Evolutionary conservation across 805 yeast species (phyloP).

Genomic region (Debaryomyces tyrocola): DNA sequence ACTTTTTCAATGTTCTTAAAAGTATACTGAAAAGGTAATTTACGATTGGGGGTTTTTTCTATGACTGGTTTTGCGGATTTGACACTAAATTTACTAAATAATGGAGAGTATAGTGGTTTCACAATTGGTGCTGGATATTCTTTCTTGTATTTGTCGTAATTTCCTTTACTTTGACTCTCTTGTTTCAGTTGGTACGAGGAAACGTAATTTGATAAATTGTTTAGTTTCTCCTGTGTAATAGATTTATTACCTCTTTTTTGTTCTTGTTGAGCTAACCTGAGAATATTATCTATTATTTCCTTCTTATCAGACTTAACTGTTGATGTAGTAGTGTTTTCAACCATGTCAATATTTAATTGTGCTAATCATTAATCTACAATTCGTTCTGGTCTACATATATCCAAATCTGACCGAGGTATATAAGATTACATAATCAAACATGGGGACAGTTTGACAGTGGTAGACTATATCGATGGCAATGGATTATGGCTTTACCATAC

Average conservation of each 20-base stretch:
- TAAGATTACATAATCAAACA: neutral
- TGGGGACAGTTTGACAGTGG: no score
- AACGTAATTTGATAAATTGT: slow-evolving; percentile 28
- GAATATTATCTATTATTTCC: slow-evolving; percentile 26
- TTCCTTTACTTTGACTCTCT: slow-evolving; percentile 4
- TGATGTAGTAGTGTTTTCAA: neutral
- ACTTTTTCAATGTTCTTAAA: slow-evolving; percentile 30
- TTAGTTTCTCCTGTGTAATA: slow-evolving; percentile 37
- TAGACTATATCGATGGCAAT: no score
- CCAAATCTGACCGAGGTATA: slow-evolving; percentile 1
- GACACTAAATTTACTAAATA: slow-evolving; percentile 29
- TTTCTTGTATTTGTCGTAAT: neutral
- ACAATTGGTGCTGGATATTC: slow-evolving; percentile 19
- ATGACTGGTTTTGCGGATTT: slow-evolving; percentile 1
- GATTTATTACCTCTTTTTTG: slow-evolving; percentile 37
- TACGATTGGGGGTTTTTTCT: slow-evolving; percentile 1
- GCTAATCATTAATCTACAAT: no score
- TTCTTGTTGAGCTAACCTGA: slow-evolving; percentile 36
- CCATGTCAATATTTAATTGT: neutral
- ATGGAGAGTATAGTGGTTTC: slow-evolving; percentile 32
- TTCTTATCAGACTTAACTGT: slow-evolving; percentile 8
- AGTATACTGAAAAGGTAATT: slow-evolving; percentile 17
- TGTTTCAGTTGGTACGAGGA: slow-evolving; percentile 11
- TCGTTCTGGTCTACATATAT: no score
- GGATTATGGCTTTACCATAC: no score